Base-by-base conservation (phyloP, 371 early-diverging fungal species). In the Mucor piriformis region DNA sequence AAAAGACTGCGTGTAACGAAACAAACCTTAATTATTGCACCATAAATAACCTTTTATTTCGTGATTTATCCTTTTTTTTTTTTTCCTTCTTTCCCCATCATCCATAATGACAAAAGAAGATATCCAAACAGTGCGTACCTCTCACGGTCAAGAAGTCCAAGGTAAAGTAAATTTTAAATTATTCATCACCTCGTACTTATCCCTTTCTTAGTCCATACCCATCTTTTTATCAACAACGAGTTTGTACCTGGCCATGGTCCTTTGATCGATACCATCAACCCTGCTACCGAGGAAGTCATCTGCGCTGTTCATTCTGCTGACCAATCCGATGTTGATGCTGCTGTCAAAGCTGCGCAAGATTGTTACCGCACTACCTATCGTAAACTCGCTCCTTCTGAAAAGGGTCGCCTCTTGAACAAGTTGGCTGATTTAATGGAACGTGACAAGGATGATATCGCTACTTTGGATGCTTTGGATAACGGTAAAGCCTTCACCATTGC, bases 381-480 rank as follows among this genome's bases (percentile, higher is more conserved):
- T 44, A 78, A 82, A 64, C 81, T 79, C 16, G 65, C 88, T 7
- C 88, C 77, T n/a, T 57, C 74, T 44, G 70, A 77, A 23, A 70
- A 70, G 33, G 74, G 72, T 49, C 64, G 61, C 11, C 50, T 74
- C 21, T 29, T 69, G 27, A 60, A 86, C 49, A 82, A 81, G 32
- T 81, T 94, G 52, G 92, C 93, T 7, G 80, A 85, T 12, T 72
- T 87, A 15, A 79, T 95, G 46, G 91, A 92, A 60, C 69, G 80
- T 20, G 80, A 91, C 68, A 68, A 72, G 27, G 79, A 80, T n/a
- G 76, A 81, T n/a, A 63, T 95, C 33, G 94, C 95, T 27, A 77
- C 74, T 5, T 66, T 94, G 23, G 95, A 94, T 64, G 87, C 92
- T 29, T 60, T 85, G 24, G 89, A 93, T 69, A 91, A 88, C 32